Base-by-base conservation (phyloP, 2,329 filamentous ascomycete genomes). In the Colletotrichum sp. region DNA sequence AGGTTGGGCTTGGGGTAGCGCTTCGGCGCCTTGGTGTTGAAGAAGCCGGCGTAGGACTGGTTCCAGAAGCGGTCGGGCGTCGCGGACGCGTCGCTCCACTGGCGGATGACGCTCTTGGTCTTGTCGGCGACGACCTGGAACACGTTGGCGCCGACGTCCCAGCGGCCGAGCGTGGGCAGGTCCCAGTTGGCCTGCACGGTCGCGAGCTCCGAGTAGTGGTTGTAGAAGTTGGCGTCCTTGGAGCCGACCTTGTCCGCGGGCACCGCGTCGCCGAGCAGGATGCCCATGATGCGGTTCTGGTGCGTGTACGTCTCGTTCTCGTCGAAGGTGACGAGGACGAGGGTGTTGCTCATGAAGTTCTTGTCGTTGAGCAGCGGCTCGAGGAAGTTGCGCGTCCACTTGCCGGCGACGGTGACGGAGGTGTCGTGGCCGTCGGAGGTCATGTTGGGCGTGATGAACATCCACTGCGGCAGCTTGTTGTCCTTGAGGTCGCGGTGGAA, bases 281-380 rank as follows among this genome's bases (percentile, higher is more conserved):
- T 89, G 77, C 88, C 91, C 76, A 95, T 90, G 69, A 97, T 90
- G 55, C 89, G 88, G 89, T 97, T 97, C 79, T 90, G 89, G 30
- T 87, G 85, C 8, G 87, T 84, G 84, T 96, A 95, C 12, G 90
- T 92, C 80, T 93, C 91, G 82, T 93, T 94, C 86, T 97, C 95
- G 78, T 97, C 95, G 81, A 95, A 97, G 12, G 92, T 96, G 76
- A 97, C 84, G 7, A 96, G 87, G 12, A 97, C 89, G 2, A 97
- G 89, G 0, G 94, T 96, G 81, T 94, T 91, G 66, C 94, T 87
- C 91, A 93, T 94, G 84, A 97, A 96, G 79, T 93, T 90, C 65
- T 87, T 84, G 85, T 96, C 90, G 44, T 89, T 83, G 8, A 97
- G 88, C 11, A 97, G 91, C 0, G 94, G 94, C 73, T 91, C 89